These are phyloP conservation scores for Eutrema japonicum DNA, from an alignment of 345 rosid genomes.

Conservation along the genomic window DNA sequence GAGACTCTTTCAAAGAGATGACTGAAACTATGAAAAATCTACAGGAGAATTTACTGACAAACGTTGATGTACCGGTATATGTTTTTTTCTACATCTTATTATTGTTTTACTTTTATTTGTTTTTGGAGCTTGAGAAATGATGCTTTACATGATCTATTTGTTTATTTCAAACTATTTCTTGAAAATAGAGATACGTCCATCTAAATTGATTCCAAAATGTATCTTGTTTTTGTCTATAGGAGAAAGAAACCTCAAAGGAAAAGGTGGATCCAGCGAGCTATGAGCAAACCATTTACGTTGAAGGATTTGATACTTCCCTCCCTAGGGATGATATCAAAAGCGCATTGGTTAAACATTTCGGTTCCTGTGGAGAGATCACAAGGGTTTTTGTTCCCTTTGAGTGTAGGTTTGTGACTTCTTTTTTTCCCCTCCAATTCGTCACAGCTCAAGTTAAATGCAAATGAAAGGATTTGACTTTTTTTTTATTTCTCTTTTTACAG, in stretches of 20 bases:
- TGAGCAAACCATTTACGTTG: no score
- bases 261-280: no score
- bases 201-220: not conserved
- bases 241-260: conserved; percentile 39
- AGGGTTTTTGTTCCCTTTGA: conserved; percentile 58
- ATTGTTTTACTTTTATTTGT: not conserved
- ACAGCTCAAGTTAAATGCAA: not conserved
- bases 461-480: not conserved
- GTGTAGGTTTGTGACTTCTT: conserved; percentile 39
- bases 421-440: not conserved
- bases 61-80: no score
- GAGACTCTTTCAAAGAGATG: not conserved
- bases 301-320: not conserved
- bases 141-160: no score
- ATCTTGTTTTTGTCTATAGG: conserved; percentile 23
- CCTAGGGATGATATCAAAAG: not conserved
- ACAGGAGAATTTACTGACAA: not conserved
- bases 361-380: conserved; percentile 61
- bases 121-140: not conserved
- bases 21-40: not conserved
- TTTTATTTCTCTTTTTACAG: conserved; percentile 41
- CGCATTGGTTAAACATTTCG: not conserved
- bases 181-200: no score
- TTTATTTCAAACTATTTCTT: no score
- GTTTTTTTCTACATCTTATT: not conserved